Conservation (phyloP, 2,329 filamentous ascomycete genomes). For the Lecanosticta acicola region DNA sequence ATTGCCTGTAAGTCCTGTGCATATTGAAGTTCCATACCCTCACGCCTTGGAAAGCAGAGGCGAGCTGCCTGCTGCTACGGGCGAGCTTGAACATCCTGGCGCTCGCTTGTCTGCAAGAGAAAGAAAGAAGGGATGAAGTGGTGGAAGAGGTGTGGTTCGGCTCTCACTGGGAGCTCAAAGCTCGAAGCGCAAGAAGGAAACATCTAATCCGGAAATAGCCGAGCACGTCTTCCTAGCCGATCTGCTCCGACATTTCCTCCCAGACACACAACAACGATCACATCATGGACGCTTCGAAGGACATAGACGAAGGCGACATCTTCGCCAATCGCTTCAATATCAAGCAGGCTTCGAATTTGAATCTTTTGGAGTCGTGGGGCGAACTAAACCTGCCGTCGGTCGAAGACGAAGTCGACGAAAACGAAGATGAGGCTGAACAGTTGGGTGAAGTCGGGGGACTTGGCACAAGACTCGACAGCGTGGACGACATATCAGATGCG, state of each 20-base stretch:
- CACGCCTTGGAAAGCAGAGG: constrained; percentile 70
- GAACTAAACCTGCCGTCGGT: constrained; percentile 30
- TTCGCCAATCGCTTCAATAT: constrained; percentile 51
- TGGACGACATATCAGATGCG: not conserved
- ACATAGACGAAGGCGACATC: constrained; percentile 38
- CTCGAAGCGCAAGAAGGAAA: not conserved
- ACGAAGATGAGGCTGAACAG: constrained; percentile 8
- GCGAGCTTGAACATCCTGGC: constrained; percentile 76
- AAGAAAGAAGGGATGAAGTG: constrained; percentile 2
- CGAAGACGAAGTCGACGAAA: constrained; percentile 51
- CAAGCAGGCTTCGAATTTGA: constrained; percentile 21
- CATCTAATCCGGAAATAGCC: not conserved
- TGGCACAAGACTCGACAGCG: constrained; percentile 26
- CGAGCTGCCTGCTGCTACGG: constrained; percentile 67
- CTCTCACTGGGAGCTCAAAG: constrained; percentile 3
- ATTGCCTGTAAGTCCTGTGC: not conserved
- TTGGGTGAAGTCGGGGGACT: not conserved
- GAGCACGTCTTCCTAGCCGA: no score
- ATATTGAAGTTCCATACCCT: constrained; percentile 49
- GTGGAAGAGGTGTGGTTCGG: constrained; percentile 4
- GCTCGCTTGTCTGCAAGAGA: constrained; percentile 1
- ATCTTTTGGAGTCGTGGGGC: not conserved
- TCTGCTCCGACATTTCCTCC: no score
- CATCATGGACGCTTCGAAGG: constrained; percentile 1
- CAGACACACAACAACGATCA: not conserved